Percentiles rank a stretch among this genome's conserved stretches.
Evolutionary conservation across 352 stramenopile genomes (phyloP).

Genomic region (Phytophthora citricola): DNA sequence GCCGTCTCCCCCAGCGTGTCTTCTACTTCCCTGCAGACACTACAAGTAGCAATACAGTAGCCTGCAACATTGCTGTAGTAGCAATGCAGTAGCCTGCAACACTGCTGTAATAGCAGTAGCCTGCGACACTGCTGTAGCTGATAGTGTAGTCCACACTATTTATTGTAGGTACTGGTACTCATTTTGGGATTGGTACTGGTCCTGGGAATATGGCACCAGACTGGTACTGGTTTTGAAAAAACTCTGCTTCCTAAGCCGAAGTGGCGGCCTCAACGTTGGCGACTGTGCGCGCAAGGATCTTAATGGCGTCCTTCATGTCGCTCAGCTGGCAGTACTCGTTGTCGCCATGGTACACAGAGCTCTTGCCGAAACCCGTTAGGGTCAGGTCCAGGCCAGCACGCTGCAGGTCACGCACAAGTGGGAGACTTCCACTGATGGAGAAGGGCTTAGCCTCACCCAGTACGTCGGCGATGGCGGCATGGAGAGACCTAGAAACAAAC

Average conservation of each 20-base stretch:
- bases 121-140: too few relatives aligned
- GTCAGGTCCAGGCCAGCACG: constrained; percentile 73
- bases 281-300: constrained; percentile 87
- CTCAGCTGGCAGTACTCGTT: constrained; percentile 91
- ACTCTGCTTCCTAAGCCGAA: background rate
- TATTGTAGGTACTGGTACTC: too few relatives aligned
- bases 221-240: too few relatives aligned
- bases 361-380: constrained; percentile 77
- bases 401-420: constrained; percentile 77
- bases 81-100: too few relatives aligned
- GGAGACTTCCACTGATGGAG: constrained; percentile 86
- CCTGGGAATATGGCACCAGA: too few relatives aligned
- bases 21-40: too few relatives aligned
- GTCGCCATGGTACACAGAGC: constrained; percentile 89
- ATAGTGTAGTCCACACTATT: too few relatives aligned
- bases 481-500: constrained; percentile 52
- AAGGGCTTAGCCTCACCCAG: constrained; percentile 83
- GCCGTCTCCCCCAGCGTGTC: too few relatives aligned
- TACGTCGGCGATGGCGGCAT: constrained; percentile 79
- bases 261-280: constrained; percentile 63
- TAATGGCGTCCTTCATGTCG: constrained; percentile 86
- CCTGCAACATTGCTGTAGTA: too few relatives aligned
- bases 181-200: too few relatives aligned
- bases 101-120: too few relatives aligned
- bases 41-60: too few relatives aligned